Percentiles rank a stretch among this genome's conserved stretches.
Conservation (phyloP, 2,329 filamentous ascomycete species). For the Aspergillus sp. region DNA sequence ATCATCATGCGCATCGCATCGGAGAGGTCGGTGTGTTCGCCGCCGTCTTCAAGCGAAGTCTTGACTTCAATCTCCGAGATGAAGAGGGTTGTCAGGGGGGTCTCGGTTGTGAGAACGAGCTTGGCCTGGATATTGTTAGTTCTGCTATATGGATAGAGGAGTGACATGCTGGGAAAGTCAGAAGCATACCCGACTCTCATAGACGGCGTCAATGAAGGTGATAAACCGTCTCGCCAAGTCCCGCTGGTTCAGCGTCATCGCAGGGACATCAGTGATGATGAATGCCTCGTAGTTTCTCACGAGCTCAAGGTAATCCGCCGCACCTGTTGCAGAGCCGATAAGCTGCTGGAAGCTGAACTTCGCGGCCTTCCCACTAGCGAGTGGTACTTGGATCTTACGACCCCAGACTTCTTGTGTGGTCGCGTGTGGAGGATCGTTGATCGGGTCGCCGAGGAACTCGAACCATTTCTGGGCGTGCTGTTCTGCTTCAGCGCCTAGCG, state of each 20-base stretch:
- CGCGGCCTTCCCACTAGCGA: conserved; percentile 83
- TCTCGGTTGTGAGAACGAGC: conserved; percentile 87
- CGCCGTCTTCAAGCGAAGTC: conserved; percentile 56
- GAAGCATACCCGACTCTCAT: conserved; percentile 67
- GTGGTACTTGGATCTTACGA: conserved; percentile 82
- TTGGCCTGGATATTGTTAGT: conserved; percentile 67
- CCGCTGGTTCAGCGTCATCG: conserved; percentile 83
- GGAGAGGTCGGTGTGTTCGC: conserved; percentile 57
- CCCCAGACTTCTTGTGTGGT: conserved; percentile 91
- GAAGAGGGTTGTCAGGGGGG: conserved; percentile 84
- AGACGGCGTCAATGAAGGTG: conserved; percentile 95
- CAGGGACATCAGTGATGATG: conserved; percentile 86
- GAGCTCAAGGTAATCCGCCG: conserved; percentile 93
- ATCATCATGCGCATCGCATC: conserved; percentile 79
- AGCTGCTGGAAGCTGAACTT: conserved; percentile 93
- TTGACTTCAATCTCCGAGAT: conserved; percentile 72
- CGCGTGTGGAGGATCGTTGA: conserved; percentile 73
- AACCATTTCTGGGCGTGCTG: conserved; percentile 95
- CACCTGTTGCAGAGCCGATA: conserved; percentile 84
- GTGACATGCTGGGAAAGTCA: background rate
- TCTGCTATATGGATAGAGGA: background rate
- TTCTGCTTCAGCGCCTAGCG: conserved; percentile 75
- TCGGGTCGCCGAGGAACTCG: conserved; percentile 84
- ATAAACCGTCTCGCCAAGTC: conserved; percentile 93
- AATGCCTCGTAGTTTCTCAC: conserved; percentile 90